Evolutionary conservation across 352 stramenopile species (phyloP).

Genomic region (Phytophthora colocasiae): DNA sequence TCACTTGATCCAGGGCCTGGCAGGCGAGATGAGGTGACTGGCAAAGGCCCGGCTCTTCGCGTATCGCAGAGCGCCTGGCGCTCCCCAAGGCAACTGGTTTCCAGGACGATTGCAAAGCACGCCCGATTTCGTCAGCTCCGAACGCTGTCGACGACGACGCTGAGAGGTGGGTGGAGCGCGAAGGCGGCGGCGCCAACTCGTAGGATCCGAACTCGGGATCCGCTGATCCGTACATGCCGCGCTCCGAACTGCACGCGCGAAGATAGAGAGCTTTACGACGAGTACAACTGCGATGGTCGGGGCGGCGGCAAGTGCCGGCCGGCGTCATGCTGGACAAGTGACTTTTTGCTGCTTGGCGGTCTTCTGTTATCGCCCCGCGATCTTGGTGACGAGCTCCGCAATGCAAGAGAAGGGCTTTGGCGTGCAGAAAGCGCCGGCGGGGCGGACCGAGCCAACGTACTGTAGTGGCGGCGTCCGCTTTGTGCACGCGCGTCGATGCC

Average conservation of each 20-base stretch:
- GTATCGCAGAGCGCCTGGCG: conserved; percentile 35
- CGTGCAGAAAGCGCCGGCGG: conserved; percentile 14
- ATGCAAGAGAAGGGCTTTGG: conserved; percentile 39
- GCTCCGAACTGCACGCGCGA: neutral
- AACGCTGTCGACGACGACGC: conserved; percentile 4
- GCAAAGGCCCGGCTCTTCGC: conserved; percentile 22
- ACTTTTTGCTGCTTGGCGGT: conserved; percentile 5
- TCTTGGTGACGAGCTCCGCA: conserved; percentile 34
- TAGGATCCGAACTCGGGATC: conserved; percentile 27
- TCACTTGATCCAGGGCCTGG: conserved; percentile 9
- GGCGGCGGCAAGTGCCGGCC: neutral
- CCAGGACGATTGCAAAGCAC: conserved; percentile 29
- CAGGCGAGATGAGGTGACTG: conserved; percentile 21
- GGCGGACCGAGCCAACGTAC: conserved; percentile 26
- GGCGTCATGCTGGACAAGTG: conserved; percentile 1
- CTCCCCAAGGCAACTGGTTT: conserved; percentile 35
- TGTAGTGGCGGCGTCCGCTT: conserved; percentile 2
- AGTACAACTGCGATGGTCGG: neutral
- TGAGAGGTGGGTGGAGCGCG: conserved; percentile 10
- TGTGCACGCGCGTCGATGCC: conserved; percentile 16
- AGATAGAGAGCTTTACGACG: neutral
- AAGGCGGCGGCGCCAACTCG: conserved; percentile 15
- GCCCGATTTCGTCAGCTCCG: conserved; percentile 3
- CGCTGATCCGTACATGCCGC: conserved; percentile 14
- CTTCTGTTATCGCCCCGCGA: conserved; percentile 17